A percentile compares a stretch with the other conserved stretches of the same genome.
These are phyloP conservation scores for Saccharomyces cerevisiae DNA, from an alignment of 805 yeast genomes.

Conservation along the genomic window DNA sequence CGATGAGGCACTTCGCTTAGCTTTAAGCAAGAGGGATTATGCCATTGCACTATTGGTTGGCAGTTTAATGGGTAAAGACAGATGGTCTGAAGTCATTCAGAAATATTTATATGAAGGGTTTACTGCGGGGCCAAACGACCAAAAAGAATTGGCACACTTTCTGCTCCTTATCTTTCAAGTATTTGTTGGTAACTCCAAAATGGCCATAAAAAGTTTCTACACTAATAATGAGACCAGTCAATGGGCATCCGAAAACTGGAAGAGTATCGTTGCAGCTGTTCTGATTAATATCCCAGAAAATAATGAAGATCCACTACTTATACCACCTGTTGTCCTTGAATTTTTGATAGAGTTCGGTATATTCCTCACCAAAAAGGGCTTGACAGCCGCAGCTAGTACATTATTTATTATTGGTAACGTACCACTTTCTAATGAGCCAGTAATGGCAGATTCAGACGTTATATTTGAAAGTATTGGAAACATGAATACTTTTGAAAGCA, in stretches of 20 bases:
- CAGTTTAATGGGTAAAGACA: constrained; percentile 52
- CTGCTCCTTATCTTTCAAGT: constrained; percentile 44
- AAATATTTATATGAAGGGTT: constrained; percentile 46
- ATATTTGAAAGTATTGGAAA: constrained; percentile 36
- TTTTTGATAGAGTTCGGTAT: constrained; percentile 46
- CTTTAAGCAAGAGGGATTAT: constrained; percentile 63
- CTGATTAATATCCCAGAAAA: constrained; percentile 26
- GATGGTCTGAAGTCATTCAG: constrained; percentile 50
- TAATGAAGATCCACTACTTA: neutral
- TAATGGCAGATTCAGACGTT: constrained; percentile 26
- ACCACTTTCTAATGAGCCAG: constrained; percentile 33
- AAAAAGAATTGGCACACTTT: neutral
- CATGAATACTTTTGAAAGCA: constrained; percentile 35
- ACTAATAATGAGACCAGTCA: constrained; percentile 33
- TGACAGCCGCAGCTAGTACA: constrained; percentile 35
- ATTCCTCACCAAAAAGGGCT: constrained; percentile 34
- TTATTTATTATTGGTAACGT: constrained; percentile 41
- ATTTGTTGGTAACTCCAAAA: constrained; percentile 51
- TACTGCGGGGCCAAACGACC: constrained; percentile 41
- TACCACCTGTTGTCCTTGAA: constrained; percentile 27
- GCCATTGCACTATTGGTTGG: constrained; percentile 69
- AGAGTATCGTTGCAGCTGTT: constrained; percentile 37
- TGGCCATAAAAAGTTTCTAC: constrained; percentile 43
- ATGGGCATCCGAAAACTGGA: constrained; percentile 49
- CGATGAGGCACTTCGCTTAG: constrained; percentile 53